These are phyloP conservation scores for Saturnispora dispora DNA, from an alignment of 805 yeast species.

Conservation along the genomic window DNA sequence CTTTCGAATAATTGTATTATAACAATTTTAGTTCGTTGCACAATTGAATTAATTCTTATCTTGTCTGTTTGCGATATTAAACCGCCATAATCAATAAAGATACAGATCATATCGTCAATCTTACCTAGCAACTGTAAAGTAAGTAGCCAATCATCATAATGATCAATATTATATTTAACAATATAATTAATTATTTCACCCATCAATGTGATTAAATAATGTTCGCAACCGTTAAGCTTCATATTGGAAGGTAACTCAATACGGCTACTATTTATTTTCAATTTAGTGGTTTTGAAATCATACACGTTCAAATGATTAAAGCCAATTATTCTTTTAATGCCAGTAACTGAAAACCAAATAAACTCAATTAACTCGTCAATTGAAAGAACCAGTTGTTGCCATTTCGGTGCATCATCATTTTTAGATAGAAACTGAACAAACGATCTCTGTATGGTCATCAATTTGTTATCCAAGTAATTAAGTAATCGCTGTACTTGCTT, in stretches of 20 bases:
- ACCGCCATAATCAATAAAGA: constrained; percentile 22
- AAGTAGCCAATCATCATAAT: constrained; percentile 18
- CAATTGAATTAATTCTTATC: constrained; percentile 26
- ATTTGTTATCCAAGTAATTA: constrained; percentile 44
- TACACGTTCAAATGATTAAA: constrained; percentile 21
- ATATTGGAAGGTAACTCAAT: constrained; percentile 7
- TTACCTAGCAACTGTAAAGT: constrained; percentile 19
- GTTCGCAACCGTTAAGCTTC: constrained; percentile 40
- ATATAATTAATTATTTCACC: constrained; percentile 61
- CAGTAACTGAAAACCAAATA: constrained; percentile 51
- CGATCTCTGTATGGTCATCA: constrained; percentile 45
- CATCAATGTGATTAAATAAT: constrained; percentile 51
- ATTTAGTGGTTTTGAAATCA: not conserved
- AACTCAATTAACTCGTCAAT: constrained; percentile 42
- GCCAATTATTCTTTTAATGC: constrained; percentile 15
- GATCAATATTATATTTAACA: constrained; percentile 28
- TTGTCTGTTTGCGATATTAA: constrained; percentile 26
- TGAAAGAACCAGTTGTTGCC: constrained; percentile 34
- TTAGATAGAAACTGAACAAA: constrained; percentile 33
- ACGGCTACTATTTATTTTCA: not conserved
- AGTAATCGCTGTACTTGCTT: constrained; percentile 50
- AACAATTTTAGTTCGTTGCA: constrained; percentile 24
- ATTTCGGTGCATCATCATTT: constrained; percentile 15
- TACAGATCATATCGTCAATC: constrained; percentile 25
- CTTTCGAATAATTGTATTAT: constrained; percentile 24